These are phyloP conservation scores for Didymella arachidicola DNA, from an alignment of 2,329 filamentous ascomycete species.

Conservation along the genomic window DNA sequence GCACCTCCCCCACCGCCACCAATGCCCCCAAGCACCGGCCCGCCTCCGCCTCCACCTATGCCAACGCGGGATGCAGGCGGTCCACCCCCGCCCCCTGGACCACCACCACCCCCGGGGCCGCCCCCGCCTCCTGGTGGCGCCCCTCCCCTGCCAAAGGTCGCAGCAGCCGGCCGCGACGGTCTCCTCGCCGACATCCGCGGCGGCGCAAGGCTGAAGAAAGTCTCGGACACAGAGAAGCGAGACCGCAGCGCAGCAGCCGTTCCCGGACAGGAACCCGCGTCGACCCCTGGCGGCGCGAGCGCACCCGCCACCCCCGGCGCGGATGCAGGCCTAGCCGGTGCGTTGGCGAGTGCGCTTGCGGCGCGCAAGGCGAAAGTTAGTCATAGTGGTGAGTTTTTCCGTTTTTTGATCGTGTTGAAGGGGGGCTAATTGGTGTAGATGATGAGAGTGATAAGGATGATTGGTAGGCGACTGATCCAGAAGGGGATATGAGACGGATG, in stretches of 20 bases:
- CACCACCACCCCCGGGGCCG: constrained; percentile 49
- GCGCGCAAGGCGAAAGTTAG: constrained; percentile 92
- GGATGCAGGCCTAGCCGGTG: constrained; percentile 55
- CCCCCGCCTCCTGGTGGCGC: constrained; percentile 46
- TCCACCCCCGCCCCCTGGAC: constrained; percentile 27
- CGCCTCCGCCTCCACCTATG: constrained; percentile 52
- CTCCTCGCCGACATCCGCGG: constrained; percentile 76
- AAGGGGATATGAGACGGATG: too few species aligned
- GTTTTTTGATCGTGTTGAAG: constrained; percentile 5
- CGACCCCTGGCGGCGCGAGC: constrained; percentile 60
- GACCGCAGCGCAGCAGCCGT: constrained; percentile 74
- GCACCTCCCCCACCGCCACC: constrained; percentile 42
- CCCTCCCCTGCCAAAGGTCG: constrained; percentile 45
- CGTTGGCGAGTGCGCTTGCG: constrained; percentile 81
- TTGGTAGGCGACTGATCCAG: constrained; percentile 58
- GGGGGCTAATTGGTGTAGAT: constrained; percentile 61
- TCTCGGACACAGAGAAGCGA: constrained; percentile 72
- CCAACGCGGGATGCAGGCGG: constrained; percentile 40
- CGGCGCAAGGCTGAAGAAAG: constrained; percentile 73
- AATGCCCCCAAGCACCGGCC: constrained; percentile 16
- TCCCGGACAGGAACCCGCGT: constrained; percentile 57
- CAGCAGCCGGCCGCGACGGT: constrained; percentile 62
- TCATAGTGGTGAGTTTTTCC: constrained; percentile 76
- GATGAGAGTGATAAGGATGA: constrained; percentile 80
- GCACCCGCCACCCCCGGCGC: constrained; percentile 41